Evolutionary conservation across 1,284 basidiomycete genomes (phyloP).

Genomic region (Ganoderma sinense): DNA sequence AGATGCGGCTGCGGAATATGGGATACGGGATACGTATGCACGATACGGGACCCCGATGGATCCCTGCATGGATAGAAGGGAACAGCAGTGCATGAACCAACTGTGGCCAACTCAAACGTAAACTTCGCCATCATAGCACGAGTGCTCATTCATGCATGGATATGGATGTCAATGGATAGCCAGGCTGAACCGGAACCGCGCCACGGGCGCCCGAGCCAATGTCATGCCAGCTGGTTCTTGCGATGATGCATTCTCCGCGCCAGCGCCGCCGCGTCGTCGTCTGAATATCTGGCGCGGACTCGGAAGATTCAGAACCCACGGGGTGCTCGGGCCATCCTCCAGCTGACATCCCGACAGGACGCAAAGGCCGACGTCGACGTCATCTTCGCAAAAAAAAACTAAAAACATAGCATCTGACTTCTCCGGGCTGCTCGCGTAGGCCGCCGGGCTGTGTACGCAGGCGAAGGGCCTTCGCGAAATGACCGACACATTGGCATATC

Average conservation of each 20-base stretch:
- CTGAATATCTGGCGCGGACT: background rate
- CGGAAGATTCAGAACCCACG: background rate
- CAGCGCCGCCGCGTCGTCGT: background rate
- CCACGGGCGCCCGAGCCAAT: background rate
- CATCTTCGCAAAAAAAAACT: background rate
- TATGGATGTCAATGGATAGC: too few relatives aligned
- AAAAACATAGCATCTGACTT: background rate
- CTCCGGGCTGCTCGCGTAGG: background rate
- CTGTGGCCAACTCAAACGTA: conserved; percentile 1
- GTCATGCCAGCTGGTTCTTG: background rate
- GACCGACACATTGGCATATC: background rate
- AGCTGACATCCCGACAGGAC: background rate
- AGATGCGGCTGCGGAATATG: conserved; percentile 5
- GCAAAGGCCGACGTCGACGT: background rate
- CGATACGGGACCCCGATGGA: background rate
- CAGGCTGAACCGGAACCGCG: background rate
- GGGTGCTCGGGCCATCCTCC: conserved; percentile 1
- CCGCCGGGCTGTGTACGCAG: conserved; percentile 12
- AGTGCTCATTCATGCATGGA: background rate
- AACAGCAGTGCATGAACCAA: background rate
- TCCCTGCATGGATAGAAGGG: background rate
- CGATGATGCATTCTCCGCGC: background rate
- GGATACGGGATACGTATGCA: background rate
- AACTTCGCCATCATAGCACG: background rate
- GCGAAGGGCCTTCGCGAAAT: background rate